phyloP scores from a whole-genome alignment of 306 rosid species.

The Vigna unguiculata region DNA sequence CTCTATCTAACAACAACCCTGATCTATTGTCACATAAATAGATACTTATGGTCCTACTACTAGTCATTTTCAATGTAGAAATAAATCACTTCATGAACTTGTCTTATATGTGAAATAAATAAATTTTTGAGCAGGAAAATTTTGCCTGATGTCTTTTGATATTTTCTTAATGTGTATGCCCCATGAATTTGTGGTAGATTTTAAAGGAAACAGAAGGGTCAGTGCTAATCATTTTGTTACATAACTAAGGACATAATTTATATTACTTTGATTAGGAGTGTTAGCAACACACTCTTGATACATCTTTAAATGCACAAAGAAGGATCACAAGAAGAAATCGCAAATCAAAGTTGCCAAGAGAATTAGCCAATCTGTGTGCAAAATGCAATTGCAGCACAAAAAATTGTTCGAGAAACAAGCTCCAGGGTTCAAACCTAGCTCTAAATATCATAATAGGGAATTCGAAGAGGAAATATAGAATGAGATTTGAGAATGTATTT shows the following conservation, averaged over 20 bases:
- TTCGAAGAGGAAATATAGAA: neutral
- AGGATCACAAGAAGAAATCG: too few relatives aligned
- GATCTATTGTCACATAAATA: too few relatives aligned
- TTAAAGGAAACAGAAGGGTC: slow-evolving; percentile 30
- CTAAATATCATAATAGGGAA: neutral
- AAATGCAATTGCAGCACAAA: neutral
- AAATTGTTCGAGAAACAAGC: too few relatives aligned
- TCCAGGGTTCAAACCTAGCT: neutral
- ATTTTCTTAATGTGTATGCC: slow-evolving; percentile 26
- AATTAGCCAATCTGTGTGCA: neutral
- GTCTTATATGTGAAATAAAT: slow-evolving; percentile 9
- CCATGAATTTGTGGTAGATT: slow-evolving; percentile 24
- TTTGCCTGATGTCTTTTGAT: neutral
- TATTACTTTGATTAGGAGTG: too few relatives aligned
- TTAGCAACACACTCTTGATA: too few relatives aligned
- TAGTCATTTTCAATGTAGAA: neutral
- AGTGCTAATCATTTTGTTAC: neutral
- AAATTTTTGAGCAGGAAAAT: neutral
- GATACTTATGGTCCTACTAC: neutral
- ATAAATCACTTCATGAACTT: slow-evolving; percentile 7
- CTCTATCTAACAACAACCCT: too few relatives aligned
- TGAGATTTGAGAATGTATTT: neutral
- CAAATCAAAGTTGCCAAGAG: too few relatives aligned
- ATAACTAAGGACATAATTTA: too few relatives aligned
- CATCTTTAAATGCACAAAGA: too few relatives aligned